Base-by-base conservation (phyloP, 345 rosid genomes). In the Adansonia digitata region DNA sequence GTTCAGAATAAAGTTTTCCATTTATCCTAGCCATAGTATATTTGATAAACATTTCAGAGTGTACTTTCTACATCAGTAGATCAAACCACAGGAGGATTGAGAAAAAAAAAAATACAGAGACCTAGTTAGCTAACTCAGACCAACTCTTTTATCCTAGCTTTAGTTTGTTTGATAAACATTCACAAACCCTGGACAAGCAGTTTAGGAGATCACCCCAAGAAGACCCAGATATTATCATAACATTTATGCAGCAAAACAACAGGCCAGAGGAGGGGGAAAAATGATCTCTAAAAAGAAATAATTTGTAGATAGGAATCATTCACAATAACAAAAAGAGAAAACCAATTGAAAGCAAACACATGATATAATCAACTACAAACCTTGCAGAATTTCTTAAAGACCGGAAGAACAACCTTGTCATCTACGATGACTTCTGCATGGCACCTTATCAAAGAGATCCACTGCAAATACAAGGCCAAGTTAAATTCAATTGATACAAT, bases 331-430 rank as follows among this genome's bases (percentile, higher is more conserved):
- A 24, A 20, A 26, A 2, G 27, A 17, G 48, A 69, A 26, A 24
- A 35, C 0, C 10, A 43, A 26, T 22, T 13, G 37, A 69, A 71
- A 40, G 15, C n/a, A 17, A 72, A 73, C 18, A 79, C 48, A 66
- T 63, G 51, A 53, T 7, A 34, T 55, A 46, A 26, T 59, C 1
- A 56, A 72, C 18, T 40, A 20, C 39, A 24, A 82, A 94, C 98
- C 98, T 90, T 92, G 82, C 98, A 94, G 77, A 79, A 83, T 68
- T 87, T 92, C 85, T 85, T 84, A 75, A 91, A 94, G 71, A 86
- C 85, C 11, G 89, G 84, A 77, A 88, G 87, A 62, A 90, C 83
- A 56, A 79, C 78, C 67, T 88, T 88, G 84, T 92, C 98, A 75
- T 88, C 88, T 52, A 86, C 92, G 62, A 94, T 74, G 20, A 86